phyloP scores from a whole-genome alignment of 1,284 basidiomycete genomes.

The Austroboletus olivaceoglutinosus region DNA sequence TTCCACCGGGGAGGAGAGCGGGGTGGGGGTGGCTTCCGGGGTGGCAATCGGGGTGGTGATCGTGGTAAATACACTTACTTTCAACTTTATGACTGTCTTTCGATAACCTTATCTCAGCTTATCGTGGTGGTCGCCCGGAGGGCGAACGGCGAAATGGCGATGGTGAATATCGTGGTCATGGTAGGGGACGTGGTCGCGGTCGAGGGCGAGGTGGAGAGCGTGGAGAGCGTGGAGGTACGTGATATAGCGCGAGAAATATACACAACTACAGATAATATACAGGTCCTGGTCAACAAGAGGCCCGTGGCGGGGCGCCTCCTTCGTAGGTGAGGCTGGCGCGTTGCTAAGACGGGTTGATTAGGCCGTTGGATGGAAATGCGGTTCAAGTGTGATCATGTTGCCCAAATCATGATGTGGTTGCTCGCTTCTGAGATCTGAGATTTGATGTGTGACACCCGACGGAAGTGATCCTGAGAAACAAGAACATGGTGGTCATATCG shows the following conservation, averaged over 20 bases:
- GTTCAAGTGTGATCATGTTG: conserved; percentile 6
- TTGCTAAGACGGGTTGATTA: background rate
- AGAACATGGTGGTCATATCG: background rate
- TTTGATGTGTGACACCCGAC: background rate
- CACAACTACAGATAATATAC: background rate
- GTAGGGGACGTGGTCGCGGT: conserved; percentile 44
- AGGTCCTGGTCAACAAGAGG: conserved; percentile 25
- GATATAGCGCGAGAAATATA: background rate
- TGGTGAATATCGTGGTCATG: conserved; percentile 40
- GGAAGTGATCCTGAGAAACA: conserved; percentile 5
- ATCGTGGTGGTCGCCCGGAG: conserved; percentile 34
- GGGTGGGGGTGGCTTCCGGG: conserved; percentile 37
- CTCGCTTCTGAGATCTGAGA: background rate
- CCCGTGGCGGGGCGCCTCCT: conserved; percentile 18
- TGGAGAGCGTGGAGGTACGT: conserved; percentile 21
- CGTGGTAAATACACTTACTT: conserved; percentile 35
- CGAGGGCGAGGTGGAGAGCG: conserved; percentile 40
- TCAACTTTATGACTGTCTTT: background rate
- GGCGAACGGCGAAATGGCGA: conserved; percentile 42
- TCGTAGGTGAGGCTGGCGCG: conserved; percentile 10
- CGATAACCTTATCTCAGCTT: conserved; percentile 23
- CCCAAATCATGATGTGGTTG: conserved; percentile 7
- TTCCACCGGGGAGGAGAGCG: conserved; percentile 40
- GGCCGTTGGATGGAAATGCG: background rate
- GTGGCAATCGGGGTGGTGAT: conserved; percentile 43